phyloP scores from a whole-genome alignment of 306 rosid species.

The Castanea crenata region DNA sequence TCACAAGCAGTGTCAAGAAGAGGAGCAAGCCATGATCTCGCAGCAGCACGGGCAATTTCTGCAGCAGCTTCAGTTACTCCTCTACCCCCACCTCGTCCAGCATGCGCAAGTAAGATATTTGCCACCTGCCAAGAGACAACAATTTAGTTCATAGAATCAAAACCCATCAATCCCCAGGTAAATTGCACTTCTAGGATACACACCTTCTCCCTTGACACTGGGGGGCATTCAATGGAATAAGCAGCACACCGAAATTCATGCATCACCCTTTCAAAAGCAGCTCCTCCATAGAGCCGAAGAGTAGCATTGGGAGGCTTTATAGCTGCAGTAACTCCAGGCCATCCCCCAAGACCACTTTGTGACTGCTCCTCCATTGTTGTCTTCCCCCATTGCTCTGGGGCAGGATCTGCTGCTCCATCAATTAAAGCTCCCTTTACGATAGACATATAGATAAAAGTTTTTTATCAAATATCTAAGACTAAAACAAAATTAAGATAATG shows the following conservation, averaged over 20 bases:
- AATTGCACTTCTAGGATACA: slow-evolving; percentile 1
- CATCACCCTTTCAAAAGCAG: slow-evolving; percentile 97
- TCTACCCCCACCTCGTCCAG: slow-evolving; percentile 85
- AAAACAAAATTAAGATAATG: neutral
- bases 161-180: neutral
- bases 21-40: slow-evolving; percentile 97
- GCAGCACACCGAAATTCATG: slow-evolving; percentile 95
- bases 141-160: slow-evolving; percentile 15
- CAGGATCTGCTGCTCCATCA: slow-evolving; percentile 98
- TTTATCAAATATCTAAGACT: neutral
- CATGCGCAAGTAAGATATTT: slow-evolving; percentile 93
- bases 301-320: slow-evolving; percentile 84
- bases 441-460: slow-evolving; percentile 5
- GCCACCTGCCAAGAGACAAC: slow-evolving; percentile 66
- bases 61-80: slow-evolving; percentile 96
- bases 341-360: slow-evolving; percentile 73
- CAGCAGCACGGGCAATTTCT: slow-evolving; percentile 97
- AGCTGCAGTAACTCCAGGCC: slow-evolving; percentile 82
- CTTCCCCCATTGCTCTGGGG: slow-evolving; percentile 98
- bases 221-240: slow-evolving; percentile 89
- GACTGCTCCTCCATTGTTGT: slow-evolving; percentile 82
- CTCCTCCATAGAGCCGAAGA: slow-evolving; percentile 94
- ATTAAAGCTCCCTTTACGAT: slow-evolving; percentile 70
- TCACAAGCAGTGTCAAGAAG: slow-evolving; percentile 97
- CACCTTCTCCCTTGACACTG: slow-evolving; percentile 97